Evolutionary conservation across 2,329 filamentous ascomycete genomes (phyloP).

Genomic region (Botrytis fragariae): DNA sequence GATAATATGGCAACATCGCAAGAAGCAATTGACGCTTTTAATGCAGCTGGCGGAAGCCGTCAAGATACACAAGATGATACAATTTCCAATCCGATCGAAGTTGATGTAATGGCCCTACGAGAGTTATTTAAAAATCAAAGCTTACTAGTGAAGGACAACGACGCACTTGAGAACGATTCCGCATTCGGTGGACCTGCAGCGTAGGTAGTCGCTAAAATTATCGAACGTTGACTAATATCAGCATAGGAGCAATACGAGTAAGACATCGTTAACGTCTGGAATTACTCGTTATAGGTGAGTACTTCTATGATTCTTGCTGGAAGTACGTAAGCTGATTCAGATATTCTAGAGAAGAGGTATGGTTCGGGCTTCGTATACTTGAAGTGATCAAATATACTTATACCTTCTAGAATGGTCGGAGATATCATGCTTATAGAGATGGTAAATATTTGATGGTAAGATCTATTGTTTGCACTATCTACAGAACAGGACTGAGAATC

Average conservation of each 20-base stretch:
- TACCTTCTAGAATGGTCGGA: slow-evolving; percentile 40
- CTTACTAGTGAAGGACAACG: slow-evolving; percentile 11
- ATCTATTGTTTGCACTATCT: not conserved
- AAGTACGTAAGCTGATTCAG: not conserved
- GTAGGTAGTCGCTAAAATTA: not conserved
- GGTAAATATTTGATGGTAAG: slow-evolving; percentile 32
- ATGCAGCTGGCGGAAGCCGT: not conserved
- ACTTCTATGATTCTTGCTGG: not conserved
- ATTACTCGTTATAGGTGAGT: slow-evolving; percentile 22
- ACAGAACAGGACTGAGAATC: not conserved
- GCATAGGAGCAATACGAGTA: slow-evolving; percentile 14
- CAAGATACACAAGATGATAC: not conserved
- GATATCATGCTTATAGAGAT: slow-evolving; percentile 40
- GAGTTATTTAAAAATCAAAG: not conserved
- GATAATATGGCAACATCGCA: slow-evolving; percentile 14
- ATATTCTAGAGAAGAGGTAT: slow-evolving; percentile 14
- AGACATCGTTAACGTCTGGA: slow-evolving; percentile 24
- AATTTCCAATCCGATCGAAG: not conserved
- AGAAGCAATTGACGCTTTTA: slow-evolving; percentile 10
- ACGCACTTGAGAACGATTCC: slow-evolving; percentile 11
- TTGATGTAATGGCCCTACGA: slow-evolving; percentile 9
- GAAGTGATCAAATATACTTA: not conserved
- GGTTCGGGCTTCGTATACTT: not conserved
- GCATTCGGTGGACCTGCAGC: slow-evolving; percentile 6
- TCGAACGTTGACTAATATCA: not conserved